phyloP scores from a whole-genome alignment of 2,329 filamentous ascomycete species.

The Rhytidhysteron rufulum region DNA sequence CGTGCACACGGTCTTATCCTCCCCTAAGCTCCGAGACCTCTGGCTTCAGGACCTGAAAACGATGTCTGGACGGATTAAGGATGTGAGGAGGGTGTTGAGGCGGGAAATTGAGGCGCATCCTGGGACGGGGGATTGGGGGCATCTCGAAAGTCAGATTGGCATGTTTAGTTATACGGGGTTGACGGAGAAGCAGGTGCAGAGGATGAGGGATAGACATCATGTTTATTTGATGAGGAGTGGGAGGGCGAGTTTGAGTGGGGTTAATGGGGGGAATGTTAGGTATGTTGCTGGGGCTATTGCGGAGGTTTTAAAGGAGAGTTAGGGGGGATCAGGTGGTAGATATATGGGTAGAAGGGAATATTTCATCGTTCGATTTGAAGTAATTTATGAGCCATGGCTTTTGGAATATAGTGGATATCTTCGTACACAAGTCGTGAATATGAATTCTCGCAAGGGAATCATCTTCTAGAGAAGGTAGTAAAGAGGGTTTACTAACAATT shows the following conservation, averaged over 20 bases:
- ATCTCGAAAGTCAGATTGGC: constrained; percentile 97
- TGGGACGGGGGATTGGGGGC: constrained; percentile 90
- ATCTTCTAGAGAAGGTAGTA: no score
- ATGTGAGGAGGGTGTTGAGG: constrained; percentile 78
- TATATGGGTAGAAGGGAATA: no score
- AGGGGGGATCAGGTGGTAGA: no score
- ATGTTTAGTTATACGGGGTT: constrained; percentile 97
- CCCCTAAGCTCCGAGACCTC: constrained; percentile 73
- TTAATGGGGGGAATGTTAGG: constrained; percentile 87
- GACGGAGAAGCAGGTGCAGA: constrained; percentile 67
- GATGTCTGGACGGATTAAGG: constrained; percentile 93
- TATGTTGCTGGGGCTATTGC: constrained; percentile 93
- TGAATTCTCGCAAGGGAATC: no score
- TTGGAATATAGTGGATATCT: no score
- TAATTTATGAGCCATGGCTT: no score
- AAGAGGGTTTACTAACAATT: no score
- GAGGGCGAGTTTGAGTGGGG: constrained; percentile 95
- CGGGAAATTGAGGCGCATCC: constrained; percentile 76
- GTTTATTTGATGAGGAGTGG: constrained; percentile 97
- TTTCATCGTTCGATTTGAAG: no score
- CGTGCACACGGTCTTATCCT: constrained; percentile 79
- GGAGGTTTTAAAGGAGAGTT: no score
- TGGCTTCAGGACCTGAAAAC: constrained; percentile 90
- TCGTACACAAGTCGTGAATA: no score
- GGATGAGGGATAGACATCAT: constrained; percentile 66